phyloP scores from a whole-genome alignment of 2,329 filamentous ascomycete genomes.

The Kalmusia sp. region DNA sequence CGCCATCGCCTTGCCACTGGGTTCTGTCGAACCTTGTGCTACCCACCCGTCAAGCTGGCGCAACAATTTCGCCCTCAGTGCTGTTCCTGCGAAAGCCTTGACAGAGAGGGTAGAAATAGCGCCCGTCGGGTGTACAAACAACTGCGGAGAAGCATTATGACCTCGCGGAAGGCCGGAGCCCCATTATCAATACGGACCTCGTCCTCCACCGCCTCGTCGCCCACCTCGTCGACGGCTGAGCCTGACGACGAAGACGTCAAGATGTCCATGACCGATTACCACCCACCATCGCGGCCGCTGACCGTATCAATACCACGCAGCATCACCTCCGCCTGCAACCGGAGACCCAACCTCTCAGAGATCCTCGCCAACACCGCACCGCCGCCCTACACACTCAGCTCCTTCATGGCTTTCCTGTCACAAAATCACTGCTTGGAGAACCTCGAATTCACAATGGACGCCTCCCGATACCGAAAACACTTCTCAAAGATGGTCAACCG shows the following conservation, averaged over 20 bases:
- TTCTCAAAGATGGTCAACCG: slow-evolving; percentile 66
- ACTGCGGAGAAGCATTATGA: slow-evolving; percentile 48
- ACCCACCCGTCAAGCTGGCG: slow-evolving; percentile 47
- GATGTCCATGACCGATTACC: slow-evolving; percentile 57
- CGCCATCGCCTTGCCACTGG: slow-evolving; percentile 33
- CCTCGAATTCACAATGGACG: slow-evolving; percentile 94
- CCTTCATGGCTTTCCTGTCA: slow-evolving; percentile 95
- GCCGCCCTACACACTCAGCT: slow-evolving; percentile 86
- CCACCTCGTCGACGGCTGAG: slow-evolving; percentile 38
- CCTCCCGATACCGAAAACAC: slow-evolving; percentile 79
- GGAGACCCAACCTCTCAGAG: slow-evolving; percentile 79
- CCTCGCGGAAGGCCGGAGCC: slow-evolving; percentile 36
- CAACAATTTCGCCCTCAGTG: slow-evolving; percentile 39
- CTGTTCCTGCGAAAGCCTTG: slow-evolving; percentile 42
- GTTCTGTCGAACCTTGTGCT: slow-evolving; percentile 45
- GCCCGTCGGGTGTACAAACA: slow-evolving; percentile 46
- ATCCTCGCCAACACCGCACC: slow-evolving; percentile 87
- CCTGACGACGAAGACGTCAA: slow-evolving; percentile 56
- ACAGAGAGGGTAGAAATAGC: slow-evolving; percentile 41
- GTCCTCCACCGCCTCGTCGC: slow-evolving; percentile 43
- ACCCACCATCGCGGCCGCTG: slow-evolving; percentile 52
- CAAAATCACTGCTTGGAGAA: slow-evolving; percentile 98
- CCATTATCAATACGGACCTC: slow-evolving; percentile 40
- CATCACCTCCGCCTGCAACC: slow-evolving; percentile 60
- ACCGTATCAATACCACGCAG: slow-evolving; percentile 58